phyloP scores from a whole-genome alignment of 495 filamentous ascomycete genomes.

The Cairneyella variabilis region DNA sequence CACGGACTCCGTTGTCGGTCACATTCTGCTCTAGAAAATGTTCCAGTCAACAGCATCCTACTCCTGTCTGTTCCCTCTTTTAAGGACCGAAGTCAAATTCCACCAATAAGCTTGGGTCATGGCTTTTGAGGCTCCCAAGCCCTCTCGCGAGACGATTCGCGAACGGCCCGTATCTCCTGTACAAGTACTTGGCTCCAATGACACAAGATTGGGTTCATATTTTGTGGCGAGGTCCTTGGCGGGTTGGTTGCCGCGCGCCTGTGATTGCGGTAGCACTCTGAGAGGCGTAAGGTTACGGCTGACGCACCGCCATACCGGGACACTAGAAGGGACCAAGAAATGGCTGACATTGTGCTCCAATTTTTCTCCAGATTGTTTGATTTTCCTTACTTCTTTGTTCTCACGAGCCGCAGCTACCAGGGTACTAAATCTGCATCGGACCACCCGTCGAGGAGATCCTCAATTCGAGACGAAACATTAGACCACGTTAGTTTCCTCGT shows the following conservation, averaged over 20 bases:
- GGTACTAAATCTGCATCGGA: neutral
- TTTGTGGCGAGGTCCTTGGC: neutral
- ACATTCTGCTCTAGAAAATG: neutral
- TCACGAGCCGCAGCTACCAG: conserved; percentile 5
- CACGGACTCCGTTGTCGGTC: no score
- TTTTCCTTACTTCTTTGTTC: neutral
- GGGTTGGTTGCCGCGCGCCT: conserved; percentile 3
- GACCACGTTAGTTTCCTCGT: conserved; percentile 1
- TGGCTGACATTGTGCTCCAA: neutral
- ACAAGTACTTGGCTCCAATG: neutral
- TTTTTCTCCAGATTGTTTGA: neutral
- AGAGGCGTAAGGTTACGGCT: neutral
- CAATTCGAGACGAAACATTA: no score
- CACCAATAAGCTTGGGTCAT: no score
- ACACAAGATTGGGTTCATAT: no score
- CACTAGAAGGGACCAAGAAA: neutral
- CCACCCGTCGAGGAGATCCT: no score
- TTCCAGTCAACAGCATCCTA: neutral
- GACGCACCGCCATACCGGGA: conserved; percentile 3
- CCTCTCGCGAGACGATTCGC: neutral
- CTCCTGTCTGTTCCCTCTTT: neutral
- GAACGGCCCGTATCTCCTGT: conserved; percentile 3
- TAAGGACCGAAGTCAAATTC: neutral
- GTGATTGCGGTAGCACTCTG: neutral
- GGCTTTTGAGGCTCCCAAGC: no score